Evolutionary conservation across 805 yeast species (phyloP).

Genomic region (Starmerella khaoyaiensis): DNA sequence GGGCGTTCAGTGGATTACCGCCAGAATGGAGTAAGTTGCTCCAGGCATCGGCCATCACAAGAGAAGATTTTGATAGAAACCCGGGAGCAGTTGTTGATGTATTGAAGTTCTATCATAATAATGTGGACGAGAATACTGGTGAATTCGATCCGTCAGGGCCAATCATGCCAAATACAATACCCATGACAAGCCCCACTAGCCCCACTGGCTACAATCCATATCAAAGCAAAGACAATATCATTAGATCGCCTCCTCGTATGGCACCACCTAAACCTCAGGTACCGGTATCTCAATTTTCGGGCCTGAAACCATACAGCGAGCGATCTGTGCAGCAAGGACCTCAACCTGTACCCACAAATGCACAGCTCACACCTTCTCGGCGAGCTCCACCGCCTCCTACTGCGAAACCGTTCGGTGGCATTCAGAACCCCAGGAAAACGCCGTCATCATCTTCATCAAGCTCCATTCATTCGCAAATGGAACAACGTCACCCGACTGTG

Average conservation of each 20-base stretch:
- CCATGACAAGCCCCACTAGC: no score
- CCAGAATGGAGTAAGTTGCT: constrained; percentile 80
- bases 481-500: background rate
- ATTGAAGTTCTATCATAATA: constrained; percentile 54
- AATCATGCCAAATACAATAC: no score
- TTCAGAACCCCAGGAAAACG: background rate
- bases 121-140: constrained; percentile 19
- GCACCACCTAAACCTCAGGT: constrained; percentile 2
- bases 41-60: constrained; percentile 75
- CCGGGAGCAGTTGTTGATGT: constrained; percentile 92
- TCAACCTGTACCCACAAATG: constrained; percentile 17
- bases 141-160: background rate
- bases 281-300: background rate
- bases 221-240: background rate
- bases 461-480: background rate
- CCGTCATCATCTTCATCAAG: constrained; percentile 1
- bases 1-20: constrained; percentile 85
- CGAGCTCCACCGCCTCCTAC: constrained; percentile 18
- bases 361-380: constrained; percentile 13
- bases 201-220: no score
- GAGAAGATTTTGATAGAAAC: constrained; percentile 75
- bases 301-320: background rate
- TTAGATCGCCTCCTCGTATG: constrained; percentile 5
- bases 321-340: background rate
- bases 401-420: constrained; percentile 1